Conservation (phyloP, 768 basidiomycete genomes). For the Exidia glandulosa region DNA sequence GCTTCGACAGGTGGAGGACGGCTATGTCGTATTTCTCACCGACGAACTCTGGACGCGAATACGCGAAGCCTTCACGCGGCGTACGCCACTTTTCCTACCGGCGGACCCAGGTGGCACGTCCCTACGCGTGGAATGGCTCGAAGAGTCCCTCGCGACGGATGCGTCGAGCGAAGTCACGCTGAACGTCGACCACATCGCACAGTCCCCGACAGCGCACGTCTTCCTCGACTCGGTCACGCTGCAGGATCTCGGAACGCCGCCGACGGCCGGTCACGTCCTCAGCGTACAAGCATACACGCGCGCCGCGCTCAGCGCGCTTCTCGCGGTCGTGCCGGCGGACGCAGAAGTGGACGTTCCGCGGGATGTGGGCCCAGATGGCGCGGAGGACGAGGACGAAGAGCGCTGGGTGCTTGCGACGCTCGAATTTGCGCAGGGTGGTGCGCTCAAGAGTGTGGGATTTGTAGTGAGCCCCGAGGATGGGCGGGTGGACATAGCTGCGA, state of each 20-base stretch:
- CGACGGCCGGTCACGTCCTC: background rate
- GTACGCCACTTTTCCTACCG: background rate
- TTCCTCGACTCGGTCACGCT: background rate
- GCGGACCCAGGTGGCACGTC: background rate
- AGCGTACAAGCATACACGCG: background rate
- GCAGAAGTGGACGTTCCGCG: background rate
- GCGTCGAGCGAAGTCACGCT: background rate
- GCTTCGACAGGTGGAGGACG: background rate
- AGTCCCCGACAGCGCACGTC: background rate
- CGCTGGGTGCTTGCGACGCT: background rate
- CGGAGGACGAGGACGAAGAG: background rate
- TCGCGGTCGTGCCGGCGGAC: background rate
- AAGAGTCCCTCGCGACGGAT: background rate
- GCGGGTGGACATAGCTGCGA: background rate
- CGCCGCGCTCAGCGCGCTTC: background rate
- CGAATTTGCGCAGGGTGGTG: background rate
- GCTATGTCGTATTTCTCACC: background rate
- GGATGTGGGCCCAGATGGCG: background rate
- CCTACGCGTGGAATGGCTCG: background rate
- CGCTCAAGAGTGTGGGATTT: background rate
- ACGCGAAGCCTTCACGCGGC: background rate
- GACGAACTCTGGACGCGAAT: background rate
- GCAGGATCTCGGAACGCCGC: background rate
- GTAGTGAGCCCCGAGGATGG: background rate
- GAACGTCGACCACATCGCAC: background rate